These are phyloP conservation scores for Hypoxylon sp. DNA, from an alignment of 2,329 filamentous ascomycete species.

Conservation along the genomic window DNA sequence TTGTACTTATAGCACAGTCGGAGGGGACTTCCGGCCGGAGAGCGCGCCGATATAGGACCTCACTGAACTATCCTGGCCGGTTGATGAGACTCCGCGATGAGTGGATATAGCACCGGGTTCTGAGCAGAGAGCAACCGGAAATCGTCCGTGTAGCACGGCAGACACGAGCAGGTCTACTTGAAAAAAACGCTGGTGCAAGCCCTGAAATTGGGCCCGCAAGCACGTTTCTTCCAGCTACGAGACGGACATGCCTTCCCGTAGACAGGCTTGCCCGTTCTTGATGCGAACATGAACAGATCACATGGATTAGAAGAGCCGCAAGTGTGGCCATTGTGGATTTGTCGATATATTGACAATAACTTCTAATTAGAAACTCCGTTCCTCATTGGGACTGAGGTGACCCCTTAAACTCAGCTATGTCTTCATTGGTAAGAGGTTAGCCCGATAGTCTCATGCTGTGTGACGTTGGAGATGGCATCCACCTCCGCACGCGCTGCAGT, in stretches of 20 bases:
- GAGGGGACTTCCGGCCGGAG: slow-evolving; percentile 49
- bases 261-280: neutral
- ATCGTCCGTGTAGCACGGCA: slow-evolving; percentile 67
- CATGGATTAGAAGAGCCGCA: neutral
- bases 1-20: no score
- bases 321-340: slow-evolving; percentile 1
- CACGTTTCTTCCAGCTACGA: neutral
- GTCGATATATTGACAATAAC: neutral
- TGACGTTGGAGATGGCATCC: slow-evolving; percentile 30
- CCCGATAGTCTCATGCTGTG: slow-evolving; percentile 37
- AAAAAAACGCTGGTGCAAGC: slow-evolving; percentile 68
- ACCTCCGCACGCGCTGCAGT: slow-evolving; percentile 31
- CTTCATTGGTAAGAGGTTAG: slow-evolving; percentile 18
- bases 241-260: neutral
- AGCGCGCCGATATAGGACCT: slow-evolving; percentile 52
- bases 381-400: neutral
- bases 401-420: slow-evolving; percentile 18
- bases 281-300: neutral
- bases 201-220: slow-evolving; percentile 63
- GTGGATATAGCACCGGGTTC: slow-evolving; percentile 74
- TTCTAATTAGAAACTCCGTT: neutral
- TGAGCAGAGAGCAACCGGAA: slow-evolving; percentile 71
- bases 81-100: slow-evolving; percentile 67
- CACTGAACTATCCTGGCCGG: slow-evolving; percentile 61
- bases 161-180: slow-evolving; percentile 75